A percentile compares a stretch with the other conserved stretches of the same genome.
These are phyloP conservation scores for Penicillium nucicola DNA, from an alignment of 495 filamentous ascomycete genomes.

Conservation along the genomic window DNA sequence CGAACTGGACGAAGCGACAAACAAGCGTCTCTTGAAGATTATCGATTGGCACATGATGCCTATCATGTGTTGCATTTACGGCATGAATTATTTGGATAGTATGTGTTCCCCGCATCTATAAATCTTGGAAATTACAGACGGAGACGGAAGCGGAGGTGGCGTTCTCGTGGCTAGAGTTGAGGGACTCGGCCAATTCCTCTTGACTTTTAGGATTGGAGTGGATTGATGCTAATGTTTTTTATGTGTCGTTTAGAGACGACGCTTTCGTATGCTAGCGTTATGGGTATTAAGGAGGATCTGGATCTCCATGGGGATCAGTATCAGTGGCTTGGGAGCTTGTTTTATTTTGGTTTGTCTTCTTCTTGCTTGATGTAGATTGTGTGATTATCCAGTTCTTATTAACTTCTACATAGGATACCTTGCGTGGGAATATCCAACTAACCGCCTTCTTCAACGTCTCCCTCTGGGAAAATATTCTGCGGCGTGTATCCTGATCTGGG, in stretches of 20 bases:
- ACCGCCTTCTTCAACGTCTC: constrained; percentile 55
- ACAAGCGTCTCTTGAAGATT: constrained; percentile 49
- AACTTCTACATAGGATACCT: constrained; percentile 48
- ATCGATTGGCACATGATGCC: constrained; percentile 65
- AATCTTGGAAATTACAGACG: no score
- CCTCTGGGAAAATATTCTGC: constrained; percentile 60
- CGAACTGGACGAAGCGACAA: constrained; percentile 53
- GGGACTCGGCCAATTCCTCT: no score
- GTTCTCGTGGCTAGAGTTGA: no score
- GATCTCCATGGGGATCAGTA: constrained; percentile 41
- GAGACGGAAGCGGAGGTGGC: no score
- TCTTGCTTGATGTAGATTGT: no score
- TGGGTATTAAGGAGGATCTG: constrained; percentile 56
- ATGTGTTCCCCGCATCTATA: constrained; percentile 2
- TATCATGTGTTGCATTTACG: constrained; percentile 59
- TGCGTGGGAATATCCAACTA: constrained; percentile 63
- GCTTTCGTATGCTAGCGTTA: constrained; percentile 59
- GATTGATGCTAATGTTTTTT: not conserved
- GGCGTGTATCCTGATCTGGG: constrained; percentile 57
- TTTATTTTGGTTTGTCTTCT: constrained; percentile 54
- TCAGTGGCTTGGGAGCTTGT: constrained; percentile 55
- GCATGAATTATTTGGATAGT: constrained; percentile 64
- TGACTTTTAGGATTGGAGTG: no score
- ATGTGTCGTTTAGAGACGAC: constrained; percentile 56
- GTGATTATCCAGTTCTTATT: no score